These are phyloP conservation scores for Pyrrhoderma noxium DNA, from an alignment of 1,284 basidiomycete species.

Conservation along the genomic window DNA sequence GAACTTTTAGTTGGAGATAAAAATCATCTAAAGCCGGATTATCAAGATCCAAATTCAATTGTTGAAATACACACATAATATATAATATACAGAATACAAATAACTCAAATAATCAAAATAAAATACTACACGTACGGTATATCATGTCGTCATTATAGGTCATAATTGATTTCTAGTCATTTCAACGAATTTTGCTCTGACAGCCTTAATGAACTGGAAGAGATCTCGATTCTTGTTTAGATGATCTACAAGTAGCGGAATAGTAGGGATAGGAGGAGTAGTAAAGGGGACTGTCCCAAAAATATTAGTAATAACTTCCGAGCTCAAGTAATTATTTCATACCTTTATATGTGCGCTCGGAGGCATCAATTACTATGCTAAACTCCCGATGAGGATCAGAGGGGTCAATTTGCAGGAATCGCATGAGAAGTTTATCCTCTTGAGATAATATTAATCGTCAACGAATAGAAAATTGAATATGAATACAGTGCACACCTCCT, in stretches of 20 bases:
- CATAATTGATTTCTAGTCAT: conserved; percentile 1
- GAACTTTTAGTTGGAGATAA: too few species aligned
- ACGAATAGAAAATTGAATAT: background rate
- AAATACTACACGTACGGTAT: too few species aligned
- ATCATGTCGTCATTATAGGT: too few species aligned
- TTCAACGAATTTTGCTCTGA: conserved; percentile 39
- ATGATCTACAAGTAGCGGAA: conserved; percentile 56
- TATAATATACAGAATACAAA: too few species aligned
- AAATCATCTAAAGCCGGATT: too few species aligned
- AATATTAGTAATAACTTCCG: conserved; percentile 1
- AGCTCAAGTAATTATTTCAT: conserved; percentile 15
- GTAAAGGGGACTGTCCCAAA: conserved; percentile 51
- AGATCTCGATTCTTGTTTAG: conserved; percentile 59
- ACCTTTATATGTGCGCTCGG: conserved; percentile 60
- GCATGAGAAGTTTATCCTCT: conserved; percentile 64
- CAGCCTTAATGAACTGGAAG: conserved; percentile 52
- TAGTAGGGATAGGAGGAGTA: conserved; percentile 53
- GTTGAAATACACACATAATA: too few species aligned
- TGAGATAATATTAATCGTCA: conserved; percentile 17
- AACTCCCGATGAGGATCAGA: conserved; percentile 56
- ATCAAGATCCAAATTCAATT: too few species aligned
- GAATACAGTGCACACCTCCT: conserved; percentile 34
- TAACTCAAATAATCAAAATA: too few species aligned
- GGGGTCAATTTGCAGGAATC: conserved; percentile 63
- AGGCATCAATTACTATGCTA: conserved; percentile 70